These are phyloP conservation scores for Colletotrichum tropicicola DNA, from an alignment of 2,329 filamentous ascomycete genomes.

Conservation along the genomic window DNA sequence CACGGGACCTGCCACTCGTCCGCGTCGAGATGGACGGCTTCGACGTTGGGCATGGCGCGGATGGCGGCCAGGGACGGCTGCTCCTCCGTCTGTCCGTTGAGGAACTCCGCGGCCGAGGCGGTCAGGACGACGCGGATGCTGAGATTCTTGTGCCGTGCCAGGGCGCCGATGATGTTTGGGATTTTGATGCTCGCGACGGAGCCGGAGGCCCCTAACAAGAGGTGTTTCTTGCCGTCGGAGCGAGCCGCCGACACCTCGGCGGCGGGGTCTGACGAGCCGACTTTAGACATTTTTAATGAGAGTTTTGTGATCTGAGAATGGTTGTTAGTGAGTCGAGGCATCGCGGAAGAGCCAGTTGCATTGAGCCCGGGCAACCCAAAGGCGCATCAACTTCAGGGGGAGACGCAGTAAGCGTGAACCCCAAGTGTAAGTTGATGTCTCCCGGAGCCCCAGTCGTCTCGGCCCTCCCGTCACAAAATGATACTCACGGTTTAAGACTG, in stretches of 20 bases:
- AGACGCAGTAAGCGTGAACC: too few species aligned
- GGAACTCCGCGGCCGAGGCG: constrained; percentile 76
- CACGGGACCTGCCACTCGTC: constrained; percentile 87
- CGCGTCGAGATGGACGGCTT: constrained; percentile 82
- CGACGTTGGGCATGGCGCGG: constrained; percentile 72
- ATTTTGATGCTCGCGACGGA: constrained; percentile 81
- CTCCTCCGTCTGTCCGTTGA: constrained; percentile 78
- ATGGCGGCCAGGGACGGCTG: constrained; percentile 76
- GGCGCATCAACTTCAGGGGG: too few species aligned
- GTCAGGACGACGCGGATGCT: constrained; percentile 90
- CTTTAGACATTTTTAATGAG: background rate
- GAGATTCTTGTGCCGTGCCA: constrained; percentile 63
- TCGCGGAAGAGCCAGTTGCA: too few species aligned
- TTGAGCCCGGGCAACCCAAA: too few species aligned
- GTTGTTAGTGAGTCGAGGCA: too few species aligned
- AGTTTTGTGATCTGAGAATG: background rate
- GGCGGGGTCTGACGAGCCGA: constrained; percentile 14
- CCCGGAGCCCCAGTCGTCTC: too few species aligned
- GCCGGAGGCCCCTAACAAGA: constrained; percentile 18
- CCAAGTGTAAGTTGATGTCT: too few species aligned
- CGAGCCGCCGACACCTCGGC: constrained; percentile 24
- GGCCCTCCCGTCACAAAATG: too few species aligned
- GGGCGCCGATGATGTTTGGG: constrained; percentile 69
- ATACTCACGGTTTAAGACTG: too few species aligned
- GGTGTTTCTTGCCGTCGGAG: constrained; percentile 25